Evolutionary conservation across 257 asterid species (phyloP).

Genomic region (Eustoma russellianum): DNA sequence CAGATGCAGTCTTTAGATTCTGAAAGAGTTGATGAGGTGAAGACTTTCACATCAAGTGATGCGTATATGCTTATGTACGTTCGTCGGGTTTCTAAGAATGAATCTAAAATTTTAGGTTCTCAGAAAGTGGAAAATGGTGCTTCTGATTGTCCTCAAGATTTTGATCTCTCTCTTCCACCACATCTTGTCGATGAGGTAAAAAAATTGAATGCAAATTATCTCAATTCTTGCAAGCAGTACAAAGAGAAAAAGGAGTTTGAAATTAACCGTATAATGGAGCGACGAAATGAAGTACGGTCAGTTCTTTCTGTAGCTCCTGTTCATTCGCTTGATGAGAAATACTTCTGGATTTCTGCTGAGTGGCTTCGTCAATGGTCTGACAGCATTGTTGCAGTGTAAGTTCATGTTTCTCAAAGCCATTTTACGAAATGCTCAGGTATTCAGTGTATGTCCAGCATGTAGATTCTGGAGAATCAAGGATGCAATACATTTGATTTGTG

Average conservation of each 20-base stretch:
- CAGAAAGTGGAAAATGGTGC: slow-evolving; percentile 31
- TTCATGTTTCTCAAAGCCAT: slow-evolving; percentile 9
- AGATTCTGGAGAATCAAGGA: too few relatives aligned
- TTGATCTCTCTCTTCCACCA: slow-evolving; percentile 45
- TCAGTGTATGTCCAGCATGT: neutral
- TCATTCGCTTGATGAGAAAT: slow-evolving; percentile 45
- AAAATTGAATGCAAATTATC: slow-evolving; percentile 35
- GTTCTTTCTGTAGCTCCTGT: slow-evolving; percentile 84
- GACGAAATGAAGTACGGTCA: slow-evolving; percentile 83
- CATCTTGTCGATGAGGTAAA: slow-evolving; percentile 69
- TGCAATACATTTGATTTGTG: neutral
- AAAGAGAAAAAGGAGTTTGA: slow-evolving; percentile 51
- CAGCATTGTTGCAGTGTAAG: slow-evolving; percentile 57
- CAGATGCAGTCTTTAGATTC: slow-evolving; percentile 30
- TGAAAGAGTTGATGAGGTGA: slow-evolving; percentile 32
- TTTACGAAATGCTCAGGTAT: slow-evolving; percentile 2
- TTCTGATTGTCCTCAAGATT: slow-evolving; percentile 18
- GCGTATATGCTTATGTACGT: slow-evolving; percentile 96
- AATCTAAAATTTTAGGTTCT: slow-evolving; percentile 15
- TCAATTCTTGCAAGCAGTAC: slow-evolving; percentile 61
- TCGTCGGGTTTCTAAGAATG: slow-evolving; percentile 39
- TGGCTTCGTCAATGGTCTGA: slow-evolving; percentile 99
- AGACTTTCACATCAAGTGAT: slow-evolving; percentile 74
- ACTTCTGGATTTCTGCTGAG: slow-evolving; percentile 82
- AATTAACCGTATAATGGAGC: slow-evolving; percentile 44